These are phyloP conservation scores for Sphaerulina vaccinii DNA, from an alignment of 2,329 filamentous ascomycete species.

Conservation along the genomic window DNA sequence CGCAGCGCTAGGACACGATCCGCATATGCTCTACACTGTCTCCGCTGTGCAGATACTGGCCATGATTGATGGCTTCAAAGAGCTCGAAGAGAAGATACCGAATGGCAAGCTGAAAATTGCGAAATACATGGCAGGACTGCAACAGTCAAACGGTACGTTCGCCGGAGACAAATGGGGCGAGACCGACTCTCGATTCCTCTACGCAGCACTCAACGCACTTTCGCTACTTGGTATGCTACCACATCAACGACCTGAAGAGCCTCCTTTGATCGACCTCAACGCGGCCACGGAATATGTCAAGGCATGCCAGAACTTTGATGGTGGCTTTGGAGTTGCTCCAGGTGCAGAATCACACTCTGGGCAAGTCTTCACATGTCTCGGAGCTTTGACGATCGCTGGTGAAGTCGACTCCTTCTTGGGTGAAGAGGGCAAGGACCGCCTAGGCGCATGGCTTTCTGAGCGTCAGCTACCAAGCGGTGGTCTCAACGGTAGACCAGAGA, in stretches of 20 bases:
- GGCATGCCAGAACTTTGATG: slow-evolving; percentile 88
- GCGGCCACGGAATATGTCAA: slow-evolving; percentile 78
- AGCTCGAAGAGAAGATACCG: slow-evolving; percentile 69
- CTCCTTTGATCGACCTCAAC: slow-evolving; percentile 66
- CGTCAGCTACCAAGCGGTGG: slow-evolving; percentile 84
- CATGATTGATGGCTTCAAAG: slow-evolving; percentile 78
- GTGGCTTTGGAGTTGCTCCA: slow-evolving; percentile 84
- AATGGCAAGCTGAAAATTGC: slow-evolving; percentile 70
- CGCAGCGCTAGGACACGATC: slow-evolving; percentile 88
- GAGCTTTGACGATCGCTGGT: slow-evolving; percentile 77
- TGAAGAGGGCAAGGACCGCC: slow-evolving; percentile 65
- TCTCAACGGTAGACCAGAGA: slow-evolving; percentile 91
- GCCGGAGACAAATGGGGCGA: slow-evolving; percentile 96
- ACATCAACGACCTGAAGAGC: slow-evolving; percentile 27
- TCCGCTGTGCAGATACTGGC: slow-evolving; percentile 92
- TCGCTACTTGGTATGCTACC: slow-evolving; percentile 75
- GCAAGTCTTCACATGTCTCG: slow-evolving; percentile 93
- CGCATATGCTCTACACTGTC: slow-evolving; percentile 93
- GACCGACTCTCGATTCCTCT: slow-evolving; percentile 90
- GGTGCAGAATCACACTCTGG: slow-evolving; percentile 93
- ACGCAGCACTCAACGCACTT: slow-evolving; percentile 82
- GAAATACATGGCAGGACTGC: slow-evolving; percentile 77
- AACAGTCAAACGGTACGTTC: slow-evolving; percentile 82
- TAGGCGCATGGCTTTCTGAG: slow-evolving; percentile 90
- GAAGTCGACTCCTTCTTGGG: slow-evolving; percentile 69